These are phyloP conservation scores for Podospora pseudocomata DNA, from an alignment of 495 filamentous ascomycete species.

Conservation along the genomic window DNA sequence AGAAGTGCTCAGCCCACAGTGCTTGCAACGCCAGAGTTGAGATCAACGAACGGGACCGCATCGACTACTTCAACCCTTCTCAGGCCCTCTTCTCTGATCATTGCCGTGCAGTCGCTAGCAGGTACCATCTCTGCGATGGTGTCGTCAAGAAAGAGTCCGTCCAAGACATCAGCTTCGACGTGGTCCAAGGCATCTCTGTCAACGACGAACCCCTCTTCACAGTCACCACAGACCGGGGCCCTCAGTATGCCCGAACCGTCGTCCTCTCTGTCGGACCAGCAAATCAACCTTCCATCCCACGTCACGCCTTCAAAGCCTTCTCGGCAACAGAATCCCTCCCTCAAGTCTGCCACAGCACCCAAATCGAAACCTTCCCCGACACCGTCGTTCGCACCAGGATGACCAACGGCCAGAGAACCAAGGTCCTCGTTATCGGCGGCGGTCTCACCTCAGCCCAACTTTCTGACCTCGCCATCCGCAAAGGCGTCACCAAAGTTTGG, in stretches of 20 bases:
- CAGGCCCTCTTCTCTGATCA: neutral
- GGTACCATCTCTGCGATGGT: neutral
- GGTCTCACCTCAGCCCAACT: neutral
- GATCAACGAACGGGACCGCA: neutral
- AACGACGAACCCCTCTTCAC: neutral
- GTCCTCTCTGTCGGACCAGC: neutral
- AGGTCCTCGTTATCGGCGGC: neutral
- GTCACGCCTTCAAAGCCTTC: neutral
- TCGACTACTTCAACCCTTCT: neutral
- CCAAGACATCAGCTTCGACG: neutral
- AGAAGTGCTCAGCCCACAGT: neutral
- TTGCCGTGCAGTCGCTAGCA: neutral
- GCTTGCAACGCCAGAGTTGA: neutral
- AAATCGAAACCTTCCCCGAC: neutral
- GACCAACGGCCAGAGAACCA: neutral
- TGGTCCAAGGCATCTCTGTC: neutral
- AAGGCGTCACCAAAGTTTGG: neutral
- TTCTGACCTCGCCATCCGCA: neutral
- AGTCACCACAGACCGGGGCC: neutral
- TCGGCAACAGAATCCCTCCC: neutral
- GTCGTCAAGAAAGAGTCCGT: neutral
- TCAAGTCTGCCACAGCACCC: neutral
- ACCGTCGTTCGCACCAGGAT: neutral
- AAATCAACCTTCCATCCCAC: neutral
- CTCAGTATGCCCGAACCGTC: neutral